Evolutionary conservation across 164 flowering plant species (phyloP).

Genomic region (Malania oleifera): DNA sequence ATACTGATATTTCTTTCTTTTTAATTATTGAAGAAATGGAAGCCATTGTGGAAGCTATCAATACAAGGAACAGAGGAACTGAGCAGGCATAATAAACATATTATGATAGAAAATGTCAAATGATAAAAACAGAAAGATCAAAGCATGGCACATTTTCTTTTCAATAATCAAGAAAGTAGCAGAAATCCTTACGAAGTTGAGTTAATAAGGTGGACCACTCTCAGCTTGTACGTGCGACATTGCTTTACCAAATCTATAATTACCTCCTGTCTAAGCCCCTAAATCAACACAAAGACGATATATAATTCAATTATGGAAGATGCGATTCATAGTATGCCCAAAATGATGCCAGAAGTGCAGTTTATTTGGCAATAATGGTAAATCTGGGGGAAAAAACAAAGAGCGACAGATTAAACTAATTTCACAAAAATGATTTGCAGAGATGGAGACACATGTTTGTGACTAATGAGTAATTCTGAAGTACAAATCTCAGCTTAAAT

Average conservation of each 20-base stretch:
- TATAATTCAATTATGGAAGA: neutral
- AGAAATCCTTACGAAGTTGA: conserved; percentile 70
- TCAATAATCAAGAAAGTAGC: neutral
- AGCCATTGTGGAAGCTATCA: no score
- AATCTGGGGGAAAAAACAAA: neutral
- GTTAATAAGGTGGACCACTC: conserved; percentile 94
- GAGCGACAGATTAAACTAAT: neutral
- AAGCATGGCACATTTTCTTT: neutral
- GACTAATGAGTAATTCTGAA: no score
- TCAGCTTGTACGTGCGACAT: conserved; percentile 85
- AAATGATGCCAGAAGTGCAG: neutral
- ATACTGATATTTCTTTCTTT: no score
- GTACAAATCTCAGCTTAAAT: no score
- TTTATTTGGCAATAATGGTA: neutral
- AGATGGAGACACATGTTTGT: no score
- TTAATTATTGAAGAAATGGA: no score
- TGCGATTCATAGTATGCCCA: neutral
- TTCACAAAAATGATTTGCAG: no score
- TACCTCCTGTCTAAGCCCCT: conserved; percentile 92
- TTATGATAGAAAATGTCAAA: no score
- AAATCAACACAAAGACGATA: conserved; percentile 13
- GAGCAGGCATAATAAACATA: no score
- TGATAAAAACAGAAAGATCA: no score
- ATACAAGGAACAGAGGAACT: no score
- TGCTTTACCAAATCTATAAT: conserved; percentile 92